phyloP scores from a whole-genome alignment of 2,329 filamentous ascomycete genomes.

The Diaporthe citrichinensis region DNA sequence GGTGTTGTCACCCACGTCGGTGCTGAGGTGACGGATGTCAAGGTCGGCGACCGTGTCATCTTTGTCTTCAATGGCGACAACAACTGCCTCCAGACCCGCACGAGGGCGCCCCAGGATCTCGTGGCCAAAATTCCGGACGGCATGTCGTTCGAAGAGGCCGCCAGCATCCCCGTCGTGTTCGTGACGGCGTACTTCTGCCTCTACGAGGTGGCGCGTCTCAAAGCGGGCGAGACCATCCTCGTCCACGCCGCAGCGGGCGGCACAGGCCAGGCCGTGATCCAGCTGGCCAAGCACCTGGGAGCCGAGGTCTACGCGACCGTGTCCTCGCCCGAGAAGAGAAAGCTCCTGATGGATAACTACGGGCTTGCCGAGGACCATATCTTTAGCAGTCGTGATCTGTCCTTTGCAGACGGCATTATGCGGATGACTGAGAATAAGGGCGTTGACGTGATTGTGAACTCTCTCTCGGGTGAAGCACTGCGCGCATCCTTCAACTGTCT shows the following conservation, averaged over 20 bases:
- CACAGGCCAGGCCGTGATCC: constrained; percentile 38
- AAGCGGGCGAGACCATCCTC: constrained; percentile 45
- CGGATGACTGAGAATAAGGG: constrained; percentile 36
- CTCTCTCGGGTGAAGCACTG: constrained; percentile 48
- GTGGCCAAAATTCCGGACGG: constrained; percentile 40
- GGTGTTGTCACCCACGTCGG: constrained; percentile 44
- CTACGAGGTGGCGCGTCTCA: constrained; percentile 44
- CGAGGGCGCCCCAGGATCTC: constrained; percentile 27
- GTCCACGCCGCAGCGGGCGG: constrained; percentile 47
- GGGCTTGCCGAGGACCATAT: constrained; percentile 50
- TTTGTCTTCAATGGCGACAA: constrained; percentile 32
- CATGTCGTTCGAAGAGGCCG: constrained; percentile 42
- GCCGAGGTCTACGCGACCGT: constrained; percentile 52
- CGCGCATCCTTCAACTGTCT: constrained; percentile 51
- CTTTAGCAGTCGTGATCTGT: constrained; percentile 48
- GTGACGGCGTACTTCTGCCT: constrained; percentile 49
- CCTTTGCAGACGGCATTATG: constrained; percentile 48
- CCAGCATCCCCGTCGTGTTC: constrained; percentile 45
- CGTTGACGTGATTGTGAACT: constrained; percentile 50
- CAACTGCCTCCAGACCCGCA: constrained; percentile 38
- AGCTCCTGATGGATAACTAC: constrained; percentile 48
- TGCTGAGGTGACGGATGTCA: constrained; percentile 31
- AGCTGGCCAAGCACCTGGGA: constrained; percentile 40
- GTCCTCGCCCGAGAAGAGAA: constrained; percentile 47
- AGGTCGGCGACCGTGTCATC: constrained; percentile 38